A percentile compares a stretch with the other conserved stretches of the same genome.
Evolutionary conservation across 106 monocot genomes (phyloP).

Genomic region (Gastrodia elata): DNA sequence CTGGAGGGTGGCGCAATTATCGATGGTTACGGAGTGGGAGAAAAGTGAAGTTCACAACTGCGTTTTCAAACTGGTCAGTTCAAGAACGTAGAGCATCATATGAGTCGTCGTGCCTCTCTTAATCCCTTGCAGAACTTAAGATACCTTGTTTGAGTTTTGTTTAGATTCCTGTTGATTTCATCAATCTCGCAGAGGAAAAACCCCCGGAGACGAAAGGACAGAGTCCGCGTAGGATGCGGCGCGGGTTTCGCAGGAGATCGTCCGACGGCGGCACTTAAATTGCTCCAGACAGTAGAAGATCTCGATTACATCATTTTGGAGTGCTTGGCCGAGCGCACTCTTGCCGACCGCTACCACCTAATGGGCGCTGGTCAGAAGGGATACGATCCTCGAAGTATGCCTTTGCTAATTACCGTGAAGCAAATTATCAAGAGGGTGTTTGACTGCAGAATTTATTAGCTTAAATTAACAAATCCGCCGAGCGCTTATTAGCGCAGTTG

Average conservation of each 20-base stretch:
- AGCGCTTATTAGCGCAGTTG: no score
- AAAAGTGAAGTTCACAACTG: slow-evolving; percentile 19
- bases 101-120: background rate
- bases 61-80: slow-evolving; percentile 16
- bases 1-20: background rate
- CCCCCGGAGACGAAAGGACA: slow-evolving; percentile 52
- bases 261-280: slow-evolving; percentile 54
- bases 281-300: slow-evolving; percentile 48
- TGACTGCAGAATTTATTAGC: no score
- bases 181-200: slow-evolving; percentile 39
- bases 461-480: no score
- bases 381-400: slow-evolving; percentile 72
- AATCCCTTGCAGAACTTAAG: no score
- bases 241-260: slow-evolving; percentile 90
- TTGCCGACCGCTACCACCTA: slow-evolving; percentile 64
- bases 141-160: no score
- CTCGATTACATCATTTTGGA: slow-evolving; percentile 86
- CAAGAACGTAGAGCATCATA: background rate
- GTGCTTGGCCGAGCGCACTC: slow-evolving; percentile 91
- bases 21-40: slow-evolving; percentile 9
- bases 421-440: no score
- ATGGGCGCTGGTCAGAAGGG: slow-evolving; percentile 74
- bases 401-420: no score
- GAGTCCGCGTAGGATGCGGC: slow-evolving; percentile 68
- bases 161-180: background rate